Percentiles rank a stretch among this genome's conserved stretches.
phyloP scores from a whole-genome alignment of 177 flowering plant genomes.

The Vitis hybrid region DNA sequence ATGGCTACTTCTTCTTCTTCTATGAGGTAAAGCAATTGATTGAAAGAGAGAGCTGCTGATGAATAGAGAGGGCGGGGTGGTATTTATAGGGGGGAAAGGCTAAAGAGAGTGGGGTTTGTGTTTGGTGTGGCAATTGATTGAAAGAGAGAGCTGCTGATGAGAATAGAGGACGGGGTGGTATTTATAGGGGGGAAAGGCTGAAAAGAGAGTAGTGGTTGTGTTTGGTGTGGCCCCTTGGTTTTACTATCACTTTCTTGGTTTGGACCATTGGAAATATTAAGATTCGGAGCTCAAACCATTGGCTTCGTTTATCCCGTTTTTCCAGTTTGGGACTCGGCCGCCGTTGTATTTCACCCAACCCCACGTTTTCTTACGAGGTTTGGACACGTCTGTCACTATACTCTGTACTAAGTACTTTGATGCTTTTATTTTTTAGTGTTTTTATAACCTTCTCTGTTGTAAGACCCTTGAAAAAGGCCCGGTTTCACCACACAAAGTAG shows the following conservation, averaged over 20 bases:
- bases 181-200: slow-evolving; percentile 13
- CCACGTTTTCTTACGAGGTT: not conserved
- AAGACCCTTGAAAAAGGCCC: too few species aligned
- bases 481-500: too few species aligned
- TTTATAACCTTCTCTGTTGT: too few species aligned
- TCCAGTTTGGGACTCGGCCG: not conserved
- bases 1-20: slow-evolving; percentile 16
- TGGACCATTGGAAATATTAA: slow-evolving; percentile 14
- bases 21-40: not conserved
- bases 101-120: not conserved
- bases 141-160: not conserved
- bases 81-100: slow-evolving; percentile 15
- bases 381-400: not conserved
- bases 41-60: not conserved
- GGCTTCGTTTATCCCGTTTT: too few species aligned
- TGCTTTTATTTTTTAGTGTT: too few species aligned
- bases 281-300: slow-evolving; percentile 4
- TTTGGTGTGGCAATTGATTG: not conserved
- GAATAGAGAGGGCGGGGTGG: slow-evolving; percentile 2
- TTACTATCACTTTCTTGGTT: not conserved
- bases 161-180: slow-evolving; percentile 6
- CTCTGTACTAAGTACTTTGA: not conserved
- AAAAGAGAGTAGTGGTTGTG: not conserved
- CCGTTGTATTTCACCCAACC: not conserved
- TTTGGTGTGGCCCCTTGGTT: slow-evolving; percentile 24